Evolutionary conservation across 1,139 yeast genomes (phyloP), one percentile per base, ranked within the genome.

Genomic region (Kluyveromyces sp.): DNA sequence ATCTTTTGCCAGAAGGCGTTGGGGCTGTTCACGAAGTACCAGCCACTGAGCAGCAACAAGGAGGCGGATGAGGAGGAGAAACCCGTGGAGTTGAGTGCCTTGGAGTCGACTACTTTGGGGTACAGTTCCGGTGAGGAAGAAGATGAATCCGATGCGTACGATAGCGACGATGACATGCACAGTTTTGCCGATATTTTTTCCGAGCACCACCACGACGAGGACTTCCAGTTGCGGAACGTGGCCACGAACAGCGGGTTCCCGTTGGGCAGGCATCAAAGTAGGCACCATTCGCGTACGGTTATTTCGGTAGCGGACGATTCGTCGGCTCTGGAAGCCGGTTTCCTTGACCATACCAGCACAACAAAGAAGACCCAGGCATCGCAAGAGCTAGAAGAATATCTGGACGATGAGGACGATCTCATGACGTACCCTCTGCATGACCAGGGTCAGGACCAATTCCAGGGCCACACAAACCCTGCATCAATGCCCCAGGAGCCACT

Each of bases 1-100:
- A 59, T 71, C 52, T 60, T 63, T 2, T 56, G 75, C 37, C 78
- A 74, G 53, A 53, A 54, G 37, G 26, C 30, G 25, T 29, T 30
- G 56, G 55, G 10, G 49, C 54, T n/a, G 45, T 46, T 15, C 47
- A 52, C 47, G 46, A 52, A 15, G 47, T 52, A 25, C 34, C 37
- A 28, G 7, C 35, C 25, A 39, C 28, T 15, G 30, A 33, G 37
- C 8, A 8, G 32, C 7, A 30, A 8, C 32, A 8, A 7, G 32
- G 32, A 7, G 8, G 32, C 10, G 32, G 32, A 8, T 2, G 32
- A 8, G 32, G 32, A 30, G 7, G 7, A 7, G 32, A 8, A 30
- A 7, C 32, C 8, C 8, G 32, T 7, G 7, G 8, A 8, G 32
- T 30, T 8, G 32, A 30, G 8, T 30, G 32, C 8, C 34, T 36